These are phyloP conservation scores for Crepidotus variabilis DNA, from an alignment of 768 basidiomycete species.

Conservation along the genomic window DNA sequence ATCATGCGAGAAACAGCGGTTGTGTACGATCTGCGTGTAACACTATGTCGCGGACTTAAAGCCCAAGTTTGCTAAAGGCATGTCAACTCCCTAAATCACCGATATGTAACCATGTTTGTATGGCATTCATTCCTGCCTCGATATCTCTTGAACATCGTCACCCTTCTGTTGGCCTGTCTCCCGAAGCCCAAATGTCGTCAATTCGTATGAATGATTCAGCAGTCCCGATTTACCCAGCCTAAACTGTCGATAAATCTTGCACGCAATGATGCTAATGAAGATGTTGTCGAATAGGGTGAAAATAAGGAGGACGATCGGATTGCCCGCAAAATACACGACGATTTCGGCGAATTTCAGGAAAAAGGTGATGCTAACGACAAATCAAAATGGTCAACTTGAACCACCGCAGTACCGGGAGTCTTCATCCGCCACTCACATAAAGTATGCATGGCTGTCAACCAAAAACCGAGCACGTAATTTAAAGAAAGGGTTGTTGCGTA, in stretches of 20 bases:
- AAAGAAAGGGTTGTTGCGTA: background rate
- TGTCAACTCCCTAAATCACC: no score
- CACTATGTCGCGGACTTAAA: no score
- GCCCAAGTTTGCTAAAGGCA: no score
- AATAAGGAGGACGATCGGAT: background rate
- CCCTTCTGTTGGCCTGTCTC: background rate
- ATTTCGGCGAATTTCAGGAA: background rate
- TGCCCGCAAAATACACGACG: background rate
- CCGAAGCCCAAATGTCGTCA: background rate
- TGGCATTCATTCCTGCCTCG: background rate
- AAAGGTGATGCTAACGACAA: background rate
- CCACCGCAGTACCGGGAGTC: background rate
- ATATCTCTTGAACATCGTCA: background rate
- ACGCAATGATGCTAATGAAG: background rate
- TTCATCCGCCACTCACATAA: background rate
- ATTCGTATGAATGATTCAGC: background rate
- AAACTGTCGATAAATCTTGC: background rate
- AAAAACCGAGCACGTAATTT: background rate
- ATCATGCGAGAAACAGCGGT: no score
- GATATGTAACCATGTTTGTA: background rate
- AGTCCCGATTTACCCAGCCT: background rate
- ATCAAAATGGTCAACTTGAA: background rate
- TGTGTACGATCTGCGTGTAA: no score
- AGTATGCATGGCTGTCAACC: background rate
- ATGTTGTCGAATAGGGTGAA: background rate